Conservation (phyloP, 106 monocot genomes). For the Hemerocallis citrina region DNA sequence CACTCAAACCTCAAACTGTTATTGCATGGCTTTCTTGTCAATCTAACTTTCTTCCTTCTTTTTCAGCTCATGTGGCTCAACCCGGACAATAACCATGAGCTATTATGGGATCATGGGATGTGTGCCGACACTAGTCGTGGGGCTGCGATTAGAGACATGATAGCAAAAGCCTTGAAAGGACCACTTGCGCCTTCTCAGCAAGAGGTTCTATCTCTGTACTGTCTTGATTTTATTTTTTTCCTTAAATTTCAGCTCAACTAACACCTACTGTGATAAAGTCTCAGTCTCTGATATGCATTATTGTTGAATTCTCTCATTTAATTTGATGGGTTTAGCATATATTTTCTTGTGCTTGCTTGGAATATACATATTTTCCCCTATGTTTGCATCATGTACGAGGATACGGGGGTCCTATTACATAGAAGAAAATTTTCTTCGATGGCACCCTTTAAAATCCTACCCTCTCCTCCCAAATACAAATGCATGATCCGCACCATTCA, state of each 20-base stretch:
- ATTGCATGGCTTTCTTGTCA: slow-evolving; percentile 6
- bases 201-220: slow-evolving; percentile 48
- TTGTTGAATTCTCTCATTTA: neutral
- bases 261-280: neutral
- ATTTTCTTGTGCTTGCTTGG: neutral
- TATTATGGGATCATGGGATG: slow-evolving; percentile 95
- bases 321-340: neutral
- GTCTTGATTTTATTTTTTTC: too few relatives aligned
- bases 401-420: too few relatives aligned
- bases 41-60: slow-evolving; percentile 17
- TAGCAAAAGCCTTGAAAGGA: slow-evolving; percentile 75
- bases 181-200: slow-evolving; percentile 87
- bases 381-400: neutral
- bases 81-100: slow-evolving; percentile 70
- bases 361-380: neutral
- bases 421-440: too few relatives aligned
- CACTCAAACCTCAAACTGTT: neutral
- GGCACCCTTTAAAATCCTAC: too few relatives aligned
- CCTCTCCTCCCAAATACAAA: too few relatives aligned
- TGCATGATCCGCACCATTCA: too few relatives aligned
- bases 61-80: slow-evolving; percentile 72
- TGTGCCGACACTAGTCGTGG: slow-evolving; percentile 90
- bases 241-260: neutral
- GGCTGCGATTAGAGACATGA: slow-evolving; percentile 76
- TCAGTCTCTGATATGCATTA: neutral